Base-by-base conservation (phyloP, 306 rosid species). In the Prinsepia uniflora region DNA sequence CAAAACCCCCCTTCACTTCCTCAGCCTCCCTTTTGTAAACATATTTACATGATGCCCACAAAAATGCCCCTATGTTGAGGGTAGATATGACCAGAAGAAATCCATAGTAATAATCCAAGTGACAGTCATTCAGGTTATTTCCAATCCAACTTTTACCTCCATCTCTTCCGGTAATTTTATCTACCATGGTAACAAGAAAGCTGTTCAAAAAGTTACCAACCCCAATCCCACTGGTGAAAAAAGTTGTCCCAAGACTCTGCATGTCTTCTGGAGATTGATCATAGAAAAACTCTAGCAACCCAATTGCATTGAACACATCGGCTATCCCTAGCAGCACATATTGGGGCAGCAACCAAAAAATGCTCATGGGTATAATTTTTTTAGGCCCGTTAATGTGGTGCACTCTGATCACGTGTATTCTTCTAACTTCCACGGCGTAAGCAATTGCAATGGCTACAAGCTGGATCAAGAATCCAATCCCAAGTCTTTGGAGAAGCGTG, bases 201-300 rank as follows among this genome's bases (percentile, higher is more conserved):
- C 88, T 90, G 42, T 81, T 86, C 62, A 85, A 64, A 79, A 87
- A 90, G 77, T 81, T 88, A 22, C 96, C 96, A 4, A 85, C 82
- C 47, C 91, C 96, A 13, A 90, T 65, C 53, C 88, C 85, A 73
- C 94, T 90, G 0, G 96, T 87, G 86, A 69, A 90, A 74, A 90
- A 87, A 0, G 94, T 88, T 7, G 94, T 90, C 67, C 94, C 94
- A 6, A 90, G 84, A 8, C 85, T 87, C 63, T 90, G 90, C 96
- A 90, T 82, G 42, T 90, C 88, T 73, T 90, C 91, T 2, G 94
- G 94, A 30, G 94, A 90, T 49, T 90, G 91, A 74, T 90, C 96
- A 54, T 87, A 90, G 80, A 90, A 90, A 76, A 90, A 90, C 63
- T 90, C 96, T 4, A 86, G 78, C 81, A 87, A 59, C 3, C 96